Percentiles rank a stretch among this genome's conserved stretches.
Conservation (phyloP, 768 basidiomycete species). For the Termitomyces sp. region DNA sequence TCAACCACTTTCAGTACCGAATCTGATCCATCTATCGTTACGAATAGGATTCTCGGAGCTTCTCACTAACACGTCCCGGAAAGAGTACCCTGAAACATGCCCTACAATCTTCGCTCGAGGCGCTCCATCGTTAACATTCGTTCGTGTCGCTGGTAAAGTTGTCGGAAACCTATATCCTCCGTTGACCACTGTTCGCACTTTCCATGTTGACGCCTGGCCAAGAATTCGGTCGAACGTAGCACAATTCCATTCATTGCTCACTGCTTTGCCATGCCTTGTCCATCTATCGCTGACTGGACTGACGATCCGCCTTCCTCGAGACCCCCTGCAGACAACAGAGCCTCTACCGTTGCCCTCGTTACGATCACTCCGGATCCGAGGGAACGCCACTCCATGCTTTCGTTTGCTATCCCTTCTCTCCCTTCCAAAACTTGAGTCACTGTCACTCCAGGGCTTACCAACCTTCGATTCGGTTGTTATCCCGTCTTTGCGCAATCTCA, state of each 20-base stretch:
- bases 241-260: constrained; percentile 29
- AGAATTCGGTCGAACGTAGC: constrained; percentile 26
- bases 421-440: constrained; percentile 28
- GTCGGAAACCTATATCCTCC: constrained; percentile 35
- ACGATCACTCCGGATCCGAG: constrained; percentile 34
- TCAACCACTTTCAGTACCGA: constrained; percentile 20
- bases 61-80: constrained; percentile 20
- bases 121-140: constrained; percentile 28
- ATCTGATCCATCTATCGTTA: constrained; percentile 34
- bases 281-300: constrained; percentile 38
- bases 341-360: constrained; percentile 29
- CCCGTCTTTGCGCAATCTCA: constrained; percentile 26
- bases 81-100: constrained; percentile 19
- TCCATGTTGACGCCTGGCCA: constrained; percentile 39
- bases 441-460: constrained; percentile 29
- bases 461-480: constrained; percentile 26
- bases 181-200: constrained; percentile 25
- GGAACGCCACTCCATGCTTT: constrained; percentile 25
- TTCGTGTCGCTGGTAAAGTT: constrained; percentile 36
- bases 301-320: constrained; percentile 27
- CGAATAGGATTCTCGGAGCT: constrained; percentile 23
- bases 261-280: constrained; percentile 26
- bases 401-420: constrained; percentile 29
- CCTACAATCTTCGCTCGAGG: constrained; percentile 26
- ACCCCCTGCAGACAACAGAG: constrained; percentile 19